phyloP scores from a whole-genome alignment of 2,329 filamentous ascomycete species.

The Aspergillus ustus region DNA sequence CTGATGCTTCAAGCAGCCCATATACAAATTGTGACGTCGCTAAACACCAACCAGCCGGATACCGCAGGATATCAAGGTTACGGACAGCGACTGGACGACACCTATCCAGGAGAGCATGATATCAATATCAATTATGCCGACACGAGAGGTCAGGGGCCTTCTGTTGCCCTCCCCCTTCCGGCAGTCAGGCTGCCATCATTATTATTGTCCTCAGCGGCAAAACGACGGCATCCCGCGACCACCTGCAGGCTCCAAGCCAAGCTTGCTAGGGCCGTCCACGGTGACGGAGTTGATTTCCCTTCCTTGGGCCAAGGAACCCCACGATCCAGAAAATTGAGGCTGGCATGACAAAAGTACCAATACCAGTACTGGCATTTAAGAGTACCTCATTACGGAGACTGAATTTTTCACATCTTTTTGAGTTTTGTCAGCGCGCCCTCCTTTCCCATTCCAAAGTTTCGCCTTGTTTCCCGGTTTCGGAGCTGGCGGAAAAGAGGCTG shows the following conservation, averaged over 20 bases:
- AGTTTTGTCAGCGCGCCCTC: background rate
- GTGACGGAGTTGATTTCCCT: background rate
- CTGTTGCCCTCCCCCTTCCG: no score
- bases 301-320: background rate
- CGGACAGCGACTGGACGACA: background rate
- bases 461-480: background rate
- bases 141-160: background rate
- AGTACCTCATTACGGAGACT: background rate
- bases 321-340: background rate
- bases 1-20: background rate
- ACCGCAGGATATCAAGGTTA: background rate
- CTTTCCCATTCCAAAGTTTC: background rate
- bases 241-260: background rate
- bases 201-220: background rate
- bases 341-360: constrained; percentile 5
- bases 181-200: background rate
- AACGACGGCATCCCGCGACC: background rate
- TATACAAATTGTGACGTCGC: background rate
- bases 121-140: background rate
- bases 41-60: background rate
- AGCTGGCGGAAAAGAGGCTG: background rate
- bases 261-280: background rate
- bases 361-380: background rate
- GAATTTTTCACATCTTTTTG: background rate
- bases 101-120: background rate